Percentiles rank a stretch among this genome's conserved stretches.
Evolutionary conservation across 306 rosid species (phyloP).

Genomic region (Vigna unguiculata): DNA sequence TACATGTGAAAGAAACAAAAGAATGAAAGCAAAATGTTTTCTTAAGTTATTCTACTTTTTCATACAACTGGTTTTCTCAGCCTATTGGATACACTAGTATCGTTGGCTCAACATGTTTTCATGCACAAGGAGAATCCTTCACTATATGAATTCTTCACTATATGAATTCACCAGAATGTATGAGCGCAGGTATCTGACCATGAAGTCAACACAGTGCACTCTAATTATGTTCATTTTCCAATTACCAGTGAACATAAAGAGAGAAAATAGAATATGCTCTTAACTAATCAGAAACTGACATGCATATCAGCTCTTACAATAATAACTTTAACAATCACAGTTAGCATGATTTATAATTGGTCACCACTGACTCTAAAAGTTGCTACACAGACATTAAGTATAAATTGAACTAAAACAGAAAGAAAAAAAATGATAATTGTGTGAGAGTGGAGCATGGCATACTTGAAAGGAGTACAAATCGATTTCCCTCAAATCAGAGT

Average conservation of each 20-base stretch:
- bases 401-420: no score
- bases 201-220: background rate
- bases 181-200: no score
- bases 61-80: no score
- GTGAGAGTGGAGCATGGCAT: slow-evolving; percentile 42
- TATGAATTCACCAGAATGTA: no score
- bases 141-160: no score
- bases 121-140: no score
- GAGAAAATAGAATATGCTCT: background rate
- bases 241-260: background rate
- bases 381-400: background rate
- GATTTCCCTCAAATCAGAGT: slow-evolving; percentile 77
- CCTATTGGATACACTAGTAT: no score
- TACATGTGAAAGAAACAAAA: background rate
- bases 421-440: background rate
- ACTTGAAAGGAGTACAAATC: slow-evolving; percentile 96
- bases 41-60: background rate
- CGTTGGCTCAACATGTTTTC: no score
- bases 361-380: background rate
- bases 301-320: background rate
- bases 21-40: background rate
- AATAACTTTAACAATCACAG: background rate
- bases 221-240: background rate
- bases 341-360: background rate
- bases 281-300: background rate